These are phyloP conservation scores for Trypethelium eluteriae DNA, from an alignment of 495 filamentous ascomycete genomes.

Conservation along the genomic window DNA sequence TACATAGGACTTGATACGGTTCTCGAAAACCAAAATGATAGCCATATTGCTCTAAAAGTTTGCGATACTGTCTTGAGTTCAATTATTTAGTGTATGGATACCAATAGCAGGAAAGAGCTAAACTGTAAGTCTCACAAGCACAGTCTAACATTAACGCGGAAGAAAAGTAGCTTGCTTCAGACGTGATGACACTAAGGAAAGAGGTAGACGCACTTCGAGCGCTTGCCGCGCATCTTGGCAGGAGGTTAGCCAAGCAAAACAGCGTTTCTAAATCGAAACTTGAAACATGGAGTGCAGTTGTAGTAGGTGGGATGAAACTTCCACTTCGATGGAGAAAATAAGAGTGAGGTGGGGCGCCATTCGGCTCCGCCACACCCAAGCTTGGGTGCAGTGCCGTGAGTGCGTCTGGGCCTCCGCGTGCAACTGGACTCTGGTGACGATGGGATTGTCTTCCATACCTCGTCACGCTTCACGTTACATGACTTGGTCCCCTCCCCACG, in stretches of 20 bases:
- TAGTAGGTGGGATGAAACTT: not conserved
- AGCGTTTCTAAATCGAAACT: conserved; percentile 4
- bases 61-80: conserved; percentile 72
- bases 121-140: too few relatives aligned
- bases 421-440: conserved; percentile 7
- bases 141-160: too few relatives aligned
- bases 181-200: too few relatives aligned
- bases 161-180: too few relatives aligned
- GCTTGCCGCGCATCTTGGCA: conserved; percentile 73
- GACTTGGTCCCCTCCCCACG: not conserved
- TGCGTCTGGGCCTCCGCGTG: not conserved
- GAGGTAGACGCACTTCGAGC: conserved; percentile 38
- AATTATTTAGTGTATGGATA: too few relatives aligned
- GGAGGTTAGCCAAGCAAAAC: conserved; percentile 5
- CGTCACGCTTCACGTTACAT: not conserved
- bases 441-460: not conserved
- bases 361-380: too few relatives aligned
- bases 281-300: not conserved
- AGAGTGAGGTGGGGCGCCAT: not conserved
- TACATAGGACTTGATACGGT: conserved; percentile 76
- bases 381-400: too few relatives aligned
- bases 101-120: too few relatives aligned
- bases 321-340: not conserved
- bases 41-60: conserved; percentile 89
- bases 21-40: conserved; percentile 78